Evolutionary conservation across 371 early-diverging fungal genomes (phyloP).

Genomic region (Actinomortierella wolfii): DNA sequence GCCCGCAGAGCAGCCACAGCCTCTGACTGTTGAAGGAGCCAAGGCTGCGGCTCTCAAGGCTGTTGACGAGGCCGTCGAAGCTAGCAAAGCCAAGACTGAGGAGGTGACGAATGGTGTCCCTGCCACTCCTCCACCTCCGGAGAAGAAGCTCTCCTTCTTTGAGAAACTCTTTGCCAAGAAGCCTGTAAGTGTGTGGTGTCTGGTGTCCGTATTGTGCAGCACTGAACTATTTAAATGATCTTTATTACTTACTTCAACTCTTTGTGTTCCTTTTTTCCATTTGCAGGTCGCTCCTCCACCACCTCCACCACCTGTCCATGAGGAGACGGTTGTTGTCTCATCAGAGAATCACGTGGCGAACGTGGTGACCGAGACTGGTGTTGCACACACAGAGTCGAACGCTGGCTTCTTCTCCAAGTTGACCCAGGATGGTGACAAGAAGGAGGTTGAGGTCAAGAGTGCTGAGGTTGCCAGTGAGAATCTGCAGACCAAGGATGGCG

Average conservation of each 20-base stretch:
- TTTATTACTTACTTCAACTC: background rate
- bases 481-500: constrained; percentile 28
- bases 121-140: constrained; percentile 25
- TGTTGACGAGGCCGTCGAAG: constrained; percentile 43
- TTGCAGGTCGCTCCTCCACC: constrained; percentile 14
- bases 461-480: constrained; percentile 32
- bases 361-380: constrained; percentile 37
- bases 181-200: constrained; percentile 20
- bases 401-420: constrained; percentile 44
- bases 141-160: constrained; percentile 44
- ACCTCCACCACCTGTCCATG: constrained; percentile 21
- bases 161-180: constrained; percentile 36
- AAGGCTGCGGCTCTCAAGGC: constrained; percentile 41
- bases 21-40: constrained; percentile 42
- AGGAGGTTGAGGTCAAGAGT: constrained; percentile 46
- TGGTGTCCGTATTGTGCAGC: background rate
- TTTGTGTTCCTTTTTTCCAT: no score
- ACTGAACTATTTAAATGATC: no score
- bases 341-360: constrained; percentile 37
- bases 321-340: constrained; percentile 42
- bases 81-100: constrained; percentile 39
- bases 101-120: constrained; percentile 32
- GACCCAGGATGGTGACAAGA: constrained; percentile 39
- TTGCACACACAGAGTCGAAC: constrained; percentile 19
- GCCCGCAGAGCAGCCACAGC: constrained; percentile 12